Percentiles rank a stretch among this genome's conserved stretches.
Conservation (phyloP, 306 rosid species). For the Quercus ilex region DNA sequence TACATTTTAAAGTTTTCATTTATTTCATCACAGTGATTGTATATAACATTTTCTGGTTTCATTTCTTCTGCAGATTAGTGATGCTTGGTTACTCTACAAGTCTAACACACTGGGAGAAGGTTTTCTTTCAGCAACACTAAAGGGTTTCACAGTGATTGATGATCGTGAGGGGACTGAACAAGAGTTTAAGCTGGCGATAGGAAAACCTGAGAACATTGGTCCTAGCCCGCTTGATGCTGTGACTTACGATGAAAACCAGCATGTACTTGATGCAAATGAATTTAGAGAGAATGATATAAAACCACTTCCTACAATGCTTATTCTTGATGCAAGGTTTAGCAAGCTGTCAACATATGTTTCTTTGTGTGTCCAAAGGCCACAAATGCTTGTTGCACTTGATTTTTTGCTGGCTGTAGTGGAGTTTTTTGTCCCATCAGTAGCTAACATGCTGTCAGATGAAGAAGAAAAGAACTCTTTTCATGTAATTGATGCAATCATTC, state of each 20-base stretch:
- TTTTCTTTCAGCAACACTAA: conserved; percentile 82
- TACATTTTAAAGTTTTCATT: too few species aligned
- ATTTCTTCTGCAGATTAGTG: conserved; percentile 54
- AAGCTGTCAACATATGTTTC: conserved; percentile 60
- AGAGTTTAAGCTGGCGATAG: conserved; percentile 86
- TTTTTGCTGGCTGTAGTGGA: conserved; percentile 89
- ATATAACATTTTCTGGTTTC: neutral
- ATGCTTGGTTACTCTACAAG: conserved; percentile 89
- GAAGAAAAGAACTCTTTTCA: conserved; percentile 40
- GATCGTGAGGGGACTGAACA: conserved; percentile 87
- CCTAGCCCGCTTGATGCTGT: conserved; percentile 30
- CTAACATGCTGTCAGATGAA: conserved; percentile 57
- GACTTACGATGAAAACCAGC: conserved; percentile 36
- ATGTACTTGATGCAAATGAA: conserved; percentile 29
- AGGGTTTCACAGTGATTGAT: conserved; percentile 81
- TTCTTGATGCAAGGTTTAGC: conserved; percentile 70
- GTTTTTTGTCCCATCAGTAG: conserved; percentile 85
- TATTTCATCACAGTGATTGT: neutral
- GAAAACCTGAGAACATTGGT: conserved; percentile 61
- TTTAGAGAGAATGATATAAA: conserved; percentile 26
- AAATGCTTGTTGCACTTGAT: conserved; percentile 89
- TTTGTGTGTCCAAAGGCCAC: conserved; percentile 84
- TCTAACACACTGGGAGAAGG: conserved; percentile 74
- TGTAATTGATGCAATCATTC: conserved; percentile 57
- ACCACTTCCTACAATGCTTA: conserved; percentile 81